phyloP scores from a whole-genome alignment of 495 filamentous ascomycete species.

The Aspergillus campestris region DNA sequence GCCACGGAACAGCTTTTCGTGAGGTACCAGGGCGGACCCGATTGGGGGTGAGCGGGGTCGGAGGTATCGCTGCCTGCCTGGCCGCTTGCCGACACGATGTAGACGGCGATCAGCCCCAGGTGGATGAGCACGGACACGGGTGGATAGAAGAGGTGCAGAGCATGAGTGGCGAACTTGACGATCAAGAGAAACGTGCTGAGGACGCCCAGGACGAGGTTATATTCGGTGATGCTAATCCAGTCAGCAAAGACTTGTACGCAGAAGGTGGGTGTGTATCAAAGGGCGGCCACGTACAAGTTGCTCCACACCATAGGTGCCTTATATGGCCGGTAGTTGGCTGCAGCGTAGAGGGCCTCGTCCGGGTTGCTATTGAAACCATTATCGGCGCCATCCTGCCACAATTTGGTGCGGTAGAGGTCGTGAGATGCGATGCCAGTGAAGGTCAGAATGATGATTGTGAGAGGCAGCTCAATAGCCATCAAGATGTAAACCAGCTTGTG shows the following conservation, averaged over 20 bases:
- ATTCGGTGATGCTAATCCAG: constrained; percentile 58
- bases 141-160: constrained; percentile 66
- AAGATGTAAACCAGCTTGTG: constrained; percentile 55
- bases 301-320: constrained; percentile 74
- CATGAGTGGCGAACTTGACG: constrained; percentile 51
- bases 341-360: constrained; percentile 59
- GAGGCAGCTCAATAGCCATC: constrained; percentile 59
- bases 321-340: constrained; percentile 63
- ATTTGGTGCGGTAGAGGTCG: constrained; percentile 63
- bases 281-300: constrained; percentile 52
- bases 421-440: constrained; percentile 77
- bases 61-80: constrained; percentile 76
- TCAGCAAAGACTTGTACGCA: background rate
- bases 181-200: constrained; percentile 50
- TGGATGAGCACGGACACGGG: constrained; percentile 55
- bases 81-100: constrained; percentile 54
- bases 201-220: constrained; percentile 75
- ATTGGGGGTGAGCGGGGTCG: constrained; percentile 60
- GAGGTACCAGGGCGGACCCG: constrained; percentile 75
- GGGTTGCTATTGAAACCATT: constrained; percentile 81
- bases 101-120: constrained; percentile 51
- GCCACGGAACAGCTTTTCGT: constrained; percentile 66
- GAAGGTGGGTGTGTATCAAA: background rate
- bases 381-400: constrained; percentile 76
- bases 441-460: constrained; percentile 62